A percentile compares a stretch with the other conserved stretches of the same genome.
Conservation (phyloP, 2,329 filamentous ascomycete genomes). For the Microdochium nivale region DNA sequence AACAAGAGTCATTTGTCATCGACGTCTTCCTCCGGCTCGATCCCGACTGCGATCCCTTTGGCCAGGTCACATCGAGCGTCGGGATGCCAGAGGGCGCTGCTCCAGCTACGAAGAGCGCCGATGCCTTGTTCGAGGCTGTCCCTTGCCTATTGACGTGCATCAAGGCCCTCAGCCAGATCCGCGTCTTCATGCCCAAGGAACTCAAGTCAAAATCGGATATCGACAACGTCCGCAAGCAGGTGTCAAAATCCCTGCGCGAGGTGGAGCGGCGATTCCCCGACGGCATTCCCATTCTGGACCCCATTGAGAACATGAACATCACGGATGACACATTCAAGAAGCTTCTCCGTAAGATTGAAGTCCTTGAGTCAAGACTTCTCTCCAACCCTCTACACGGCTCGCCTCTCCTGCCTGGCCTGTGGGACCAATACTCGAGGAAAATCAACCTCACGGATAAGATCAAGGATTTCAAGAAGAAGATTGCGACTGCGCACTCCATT, state of each 20-base stretch:
- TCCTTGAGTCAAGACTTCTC: slow-evolving; percentile 82
- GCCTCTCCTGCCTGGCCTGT: slow-evolving; percentile 72
- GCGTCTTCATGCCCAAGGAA: slow-evolving; percentile 76
- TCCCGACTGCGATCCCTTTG: slow-evolving; percentile 38
- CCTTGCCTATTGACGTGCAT: slow-evolving; percentile 82
- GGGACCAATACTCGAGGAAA: slow-evolving; percentile 80
- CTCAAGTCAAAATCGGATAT: slow-evolving; percentile 58
- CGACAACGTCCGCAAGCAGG: slow-evolving; percentile 56
- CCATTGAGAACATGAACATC: slow-evolving; percentile 94
- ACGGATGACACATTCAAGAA: slow-evolving; percentile 89
- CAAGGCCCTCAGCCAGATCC: slow-evolving; percentile 73
- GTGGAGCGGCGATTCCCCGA: slow-evolving; percentile 85
- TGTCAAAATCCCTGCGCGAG: slow-evolving; percentile 64
- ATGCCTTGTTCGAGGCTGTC: slow-evolving; percentile 69
- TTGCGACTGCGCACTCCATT: slow-evolving; percentile 75
- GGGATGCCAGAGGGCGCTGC: slow-evolving; percentile 57
- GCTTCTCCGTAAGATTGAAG: slow-evolving; percentile 89
- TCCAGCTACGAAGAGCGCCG: slow-evolving; percentile 53
- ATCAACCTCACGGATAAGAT: slow-evolving; percentile 68
- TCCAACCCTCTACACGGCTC: slow-evolving; percentile 89
- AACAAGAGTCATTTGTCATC: slow-evolving; percentile 72
- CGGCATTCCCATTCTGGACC: slow-evolving; percentile 80
- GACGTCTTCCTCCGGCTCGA: slow-evolving; percentile 67
- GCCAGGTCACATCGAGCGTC: slow-evolving; percentile 22
- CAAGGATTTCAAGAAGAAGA: slow-evolving; percentile 81